phyloP scores from a whole-genome alignment of 805 yeast genomes.

The Kuraishia hungarica region DNA sequence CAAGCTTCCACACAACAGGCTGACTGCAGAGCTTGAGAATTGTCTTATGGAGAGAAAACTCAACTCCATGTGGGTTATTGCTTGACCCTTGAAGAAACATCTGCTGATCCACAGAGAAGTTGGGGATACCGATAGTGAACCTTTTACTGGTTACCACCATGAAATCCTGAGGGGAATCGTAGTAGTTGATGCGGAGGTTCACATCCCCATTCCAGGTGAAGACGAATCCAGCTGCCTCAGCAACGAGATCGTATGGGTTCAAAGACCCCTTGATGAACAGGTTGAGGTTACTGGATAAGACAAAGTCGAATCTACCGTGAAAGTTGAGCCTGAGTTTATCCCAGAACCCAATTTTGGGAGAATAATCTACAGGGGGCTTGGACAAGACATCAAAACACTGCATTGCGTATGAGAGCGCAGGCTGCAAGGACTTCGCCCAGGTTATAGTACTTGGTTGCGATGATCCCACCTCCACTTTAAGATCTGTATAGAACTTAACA shows the following conservation, averaged over 20 bases:
- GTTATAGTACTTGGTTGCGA: constrained; percentile 54
- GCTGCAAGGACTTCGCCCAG: constrained; percentile 83
- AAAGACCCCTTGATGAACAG: constrained; percentile 65
- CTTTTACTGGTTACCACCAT: constrained; percentile 50
- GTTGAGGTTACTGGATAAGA: constrained; percentile 40
- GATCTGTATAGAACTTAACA: constrained; percentile 60
- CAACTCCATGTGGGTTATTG: constrained; percentile 16
- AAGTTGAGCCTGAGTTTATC: constrained; percentile 71
- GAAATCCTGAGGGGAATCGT: constrained; percentile 62
- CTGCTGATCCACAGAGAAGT: constrained; percentile 28
- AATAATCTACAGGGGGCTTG: constrained; percentile 88
- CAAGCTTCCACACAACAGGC: constrained; percentile 65
- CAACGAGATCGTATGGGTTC: constrained; percentile 69
- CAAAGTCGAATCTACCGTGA: constrained; percentile 67
- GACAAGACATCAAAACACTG: constrained; percentile 72
- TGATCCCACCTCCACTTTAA: constrained; percentile 49
- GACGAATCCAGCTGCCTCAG: constrained; percentile 66
- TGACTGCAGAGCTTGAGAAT: constrained; percentile 55
- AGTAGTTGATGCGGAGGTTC: constrained; percentile 49
- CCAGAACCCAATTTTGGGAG: constrained; percentile 85
- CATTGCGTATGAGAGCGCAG: constrained; percentile 79
- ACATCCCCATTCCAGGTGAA: constrained; percentile 63
- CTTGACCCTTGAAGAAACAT: constrained; percentile 2
- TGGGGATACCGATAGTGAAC: constrained; percentile 50
- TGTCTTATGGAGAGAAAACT: constrained; percentile 34